Base-by-base conservation (phyloP, 2,329 filamentous ascomycete species). In the Arthrinium puccinioides region DNA sequence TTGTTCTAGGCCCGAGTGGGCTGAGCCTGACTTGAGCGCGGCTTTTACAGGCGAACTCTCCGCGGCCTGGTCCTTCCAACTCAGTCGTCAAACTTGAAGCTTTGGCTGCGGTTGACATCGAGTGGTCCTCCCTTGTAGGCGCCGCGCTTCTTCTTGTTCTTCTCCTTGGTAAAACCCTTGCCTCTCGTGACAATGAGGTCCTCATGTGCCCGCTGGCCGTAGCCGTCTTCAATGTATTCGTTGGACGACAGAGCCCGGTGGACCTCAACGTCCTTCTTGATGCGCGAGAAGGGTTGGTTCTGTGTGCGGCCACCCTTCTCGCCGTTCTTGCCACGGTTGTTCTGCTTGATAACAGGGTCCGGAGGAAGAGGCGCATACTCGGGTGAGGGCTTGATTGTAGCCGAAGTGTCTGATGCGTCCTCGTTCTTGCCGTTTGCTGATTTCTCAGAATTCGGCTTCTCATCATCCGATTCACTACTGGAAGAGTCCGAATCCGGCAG, bases 121-220 rank as follows among this genome's bases (percentile, higher is more conserved):
- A 98, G 94, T 36, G 74, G 64, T 6, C 92, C 92, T 30, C 92
- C 92, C 32, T 84, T 80, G 72, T 95, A 98, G 48, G 83, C 87
- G 35, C 92, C 92, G 51, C 80, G 74, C 74, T 88, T 89, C 75
- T 88, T 92, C 74, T 98, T 98, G 67, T 98, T 98, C 80, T 98
- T 98, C 70, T 97, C 92, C 72, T 98, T 98, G 42, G 90, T 97
- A 66, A 98, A 98, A 4, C 87, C 88, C 68, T 96, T 97, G 53
- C 92, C 92, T 59, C 84, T 87, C 21, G 90, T 97, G 26, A 95
- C 76, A 33, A 88, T 86, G 45, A 98, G 67, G 57, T 96, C 89
- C 49, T 87, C 76, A 56, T 89, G 86, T 8, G 94, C 94, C 50
- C 80, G 80, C 51, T 92, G 83, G 18, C 89, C 90, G 64, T 97